Base-by-base conservation (phyloP, 1,284 basidiomycete genomes). In the Ustilago cynodontis region DNA sequence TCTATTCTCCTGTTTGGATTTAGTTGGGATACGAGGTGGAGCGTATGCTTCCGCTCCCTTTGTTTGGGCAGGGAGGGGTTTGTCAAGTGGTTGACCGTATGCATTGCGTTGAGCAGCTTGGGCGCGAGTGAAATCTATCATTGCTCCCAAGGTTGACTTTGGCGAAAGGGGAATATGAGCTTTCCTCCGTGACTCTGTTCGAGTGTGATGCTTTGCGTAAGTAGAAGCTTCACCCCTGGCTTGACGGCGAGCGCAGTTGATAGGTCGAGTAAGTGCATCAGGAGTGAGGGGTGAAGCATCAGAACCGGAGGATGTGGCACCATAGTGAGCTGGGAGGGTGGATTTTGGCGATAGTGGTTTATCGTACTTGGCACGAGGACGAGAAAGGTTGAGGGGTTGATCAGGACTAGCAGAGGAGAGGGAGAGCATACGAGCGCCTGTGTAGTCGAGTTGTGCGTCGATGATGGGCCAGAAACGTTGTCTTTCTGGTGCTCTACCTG, bases 391-490 rank as follows among this genome's bases (percentile, higher is more conserved):
- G 1, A 35, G 4, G 28, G 29, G 20, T 10, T 26, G 22, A 26
- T 31, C 26, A 11, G 33, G 18, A 10, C 10, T n/a, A 24, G 45
- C 16, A 33, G 53, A 53, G 57, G 63, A 72, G 14, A 69, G 58
- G 47, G 61, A 65, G 3, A 77, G 74, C 74, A 77, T 68, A 24
- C 74, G 58, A 20, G 74, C 74, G 11, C 51, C 69, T 8, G 74
- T 77, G 50, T 71, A 67, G 59, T 77, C 74, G 39, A 77, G 69
- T 47, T 77, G 69, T 28, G 26, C 11, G 7, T 77, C 69, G 16
- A 71, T 28, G 55, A 77, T 68, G 41, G 74, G 74, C 74, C 74
- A 77, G 53, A 71, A 77, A 14, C 74, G 65, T 51, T 71, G 65
- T n/a, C 59, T 43, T 31, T 77, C 74, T 4, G 74, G 74, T 2